Evolutionary conservation across 306 rosid species (phyloP).

Genomic region (Adenanthera pavonina): DNA sequence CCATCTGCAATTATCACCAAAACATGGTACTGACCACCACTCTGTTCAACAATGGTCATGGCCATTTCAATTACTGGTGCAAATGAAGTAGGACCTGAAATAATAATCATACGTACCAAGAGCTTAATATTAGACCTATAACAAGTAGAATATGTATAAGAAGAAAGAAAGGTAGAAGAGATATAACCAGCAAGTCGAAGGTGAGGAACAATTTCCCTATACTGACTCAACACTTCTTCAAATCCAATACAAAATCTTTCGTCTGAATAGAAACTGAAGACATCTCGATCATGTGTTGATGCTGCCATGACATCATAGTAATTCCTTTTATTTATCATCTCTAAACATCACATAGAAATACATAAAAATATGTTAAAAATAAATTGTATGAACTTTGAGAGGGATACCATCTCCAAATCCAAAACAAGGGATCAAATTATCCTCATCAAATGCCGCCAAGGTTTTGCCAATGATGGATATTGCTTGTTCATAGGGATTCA

Average conservation of each 20-base stretch:
- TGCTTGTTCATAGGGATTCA: conserved; percentile 92
- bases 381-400: conserved; percentile 28
- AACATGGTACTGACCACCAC: conserved; percentile 83
- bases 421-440: conserved; percentile 91
- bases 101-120: conserved; percentile 25
- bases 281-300: conserved; percentile 88
- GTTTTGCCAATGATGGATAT: conserved; percentile 94
- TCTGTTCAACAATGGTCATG: conserved; percentile 90
- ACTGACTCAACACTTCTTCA: conserved; percentile 85
- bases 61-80: conserved; percentile 96
- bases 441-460: conserved; percentile 86
- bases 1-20: conserved; percentile 86
- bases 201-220: conserved; percentile 78
- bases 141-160: conserved; percentile 9
- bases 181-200: conserved; percentile 84
- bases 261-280: conserved; percentile 82
- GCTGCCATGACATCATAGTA: conserved; percentile 61
- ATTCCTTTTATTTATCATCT: conserved; percentile 32
- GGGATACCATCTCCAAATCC: conserved; percentile 94
- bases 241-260: conserved; percentile 85
- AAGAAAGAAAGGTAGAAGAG: conserved; percentile 19
- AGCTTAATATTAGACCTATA: conserved; percentile 25
- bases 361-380: background rate
- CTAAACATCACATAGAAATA: conserved; percentile 18
- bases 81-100: conserved; percentile 93